These are phyloP conservation scores for Pseudogymnoascus sp. DNA, from an alignment of 2,329 filamentous ascomycete genomes.

Conservation along the genomic window DNA sequence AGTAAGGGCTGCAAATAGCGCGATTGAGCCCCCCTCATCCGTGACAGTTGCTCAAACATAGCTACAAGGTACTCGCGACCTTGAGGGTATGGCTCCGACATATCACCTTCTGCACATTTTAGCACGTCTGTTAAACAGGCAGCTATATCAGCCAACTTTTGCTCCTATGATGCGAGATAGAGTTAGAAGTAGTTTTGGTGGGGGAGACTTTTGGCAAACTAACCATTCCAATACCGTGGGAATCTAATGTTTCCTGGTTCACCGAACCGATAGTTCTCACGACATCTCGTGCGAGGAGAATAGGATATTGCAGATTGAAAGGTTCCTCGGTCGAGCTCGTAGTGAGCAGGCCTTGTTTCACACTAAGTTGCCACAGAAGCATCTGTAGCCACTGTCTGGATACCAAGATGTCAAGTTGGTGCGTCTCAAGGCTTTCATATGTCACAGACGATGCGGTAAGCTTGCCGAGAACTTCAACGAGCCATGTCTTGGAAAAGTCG, in stretches of 20 bases:
- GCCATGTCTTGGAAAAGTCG: background rate
- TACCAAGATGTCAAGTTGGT: slow-evolving; percentile 5
- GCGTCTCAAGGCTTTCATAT: background rate
- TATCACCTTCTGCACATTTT: background rate
- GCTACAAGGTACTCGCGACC: background rate
- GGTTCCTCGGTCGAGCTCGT: slow-evolving; percentile 1
- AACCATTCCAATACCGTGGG: slow-evolving; percentile 2
- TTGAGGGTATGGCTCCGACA: background rate
- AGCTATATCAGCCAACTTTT: slow-evolving; percentile 3
- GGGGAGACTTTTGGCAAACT: background rate
- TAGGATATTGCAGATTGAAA: background rate
- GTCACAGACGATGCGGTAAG: background rate
- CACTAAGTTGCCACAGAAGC: slow-evolving; percentile 6
- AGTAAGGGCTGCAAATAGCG: background rate
- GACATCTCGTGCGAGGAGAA: background rate
- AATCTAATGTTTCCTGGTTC: background rate
- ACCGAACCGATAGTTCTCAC: background rate
- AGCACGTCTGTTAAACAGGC: slow-evolving; percentile 6
- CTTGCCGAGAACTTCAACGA: slow-evolving; percentile 1
- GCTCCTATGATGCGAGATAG: background rate
- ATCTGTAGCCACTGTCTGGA: slow-evolving; percentile 1
- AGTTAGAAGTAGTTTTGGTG: background rate
- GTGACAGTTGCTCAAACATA: background rate
- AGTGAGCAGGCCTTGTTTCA: background rate
- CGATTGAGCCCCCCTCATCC: background rate